These are phyloP conservation scores for Geum urbanum DNA, from an alignment of 306 rosid genomes.

Conservation along the genomic window DNA sequence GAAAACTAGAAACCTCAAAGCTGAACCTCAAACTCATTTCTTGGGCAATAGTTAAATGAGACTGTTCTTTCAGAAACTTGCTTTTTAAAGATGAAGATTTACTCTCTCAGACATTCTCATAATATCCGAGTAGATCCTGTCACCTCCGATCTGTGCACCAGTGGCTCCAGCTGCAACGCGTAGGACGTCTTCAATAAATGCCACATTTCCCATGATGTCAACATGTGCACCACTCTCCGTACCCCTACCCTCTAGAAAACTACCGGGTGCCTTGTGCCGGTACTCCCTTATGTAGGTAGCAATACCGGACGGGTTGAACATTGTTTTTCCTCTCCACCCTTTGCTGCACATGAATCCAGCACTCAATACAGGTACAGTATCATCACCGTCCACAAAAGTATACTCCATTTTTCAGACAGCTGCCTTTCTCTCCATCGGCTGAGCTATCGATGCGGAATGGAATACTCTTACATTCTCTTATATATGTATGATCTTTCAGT, in stretches of 20 bases:
- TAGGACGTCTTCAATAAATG: constrained; percentile 57
- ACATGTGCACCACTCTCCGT: constrained; percentile 48
- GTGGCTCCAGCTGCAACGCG: constrained; percentile 62
- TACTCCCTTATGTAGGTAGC: constrained; percentile 60
- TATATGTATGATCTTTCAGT: constrained; percentile 52
- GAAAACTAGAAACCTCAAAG: constrained; percentile 2
- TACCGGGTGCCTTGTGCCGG: constrained; percentile 40
- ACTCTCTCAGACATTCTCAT: constrained; percentile 47
- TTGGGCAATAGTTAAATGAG: neutral
- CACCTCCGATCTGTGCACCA: constrained; percentile 58
- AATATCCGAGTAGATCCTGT: constrained; percentile 62
- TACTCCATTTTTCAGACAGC: constrained; percentile 41
- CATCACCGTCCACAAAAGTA: constrained; percentile 63
- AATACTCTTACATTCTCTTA: constrained; percentile 49
- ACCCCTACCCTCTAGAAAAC: constrained; percentile 53
- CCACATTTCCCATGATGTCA: constrained; percentile 56
- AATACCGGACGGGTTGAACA: constrained; percentile 68
- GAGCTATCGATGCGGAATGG: constrained; percentile 54
- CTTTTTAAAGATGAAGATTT: constrained; percentile 43
- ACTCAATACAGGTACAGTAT: constrained; percentile 49
- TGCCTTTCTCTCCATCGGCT: constrained; percentile 36
- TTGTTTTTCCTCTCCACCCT: constrained; percentile 73
- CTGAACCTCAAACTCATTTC: constrained; percentile 5
- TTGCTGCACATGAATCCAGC: constrained; percentile 82
- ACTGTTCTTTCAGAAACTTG: constrained; percentile 10